These are phyloP conservation scores for Sambucus nigra DNA, from an alignment of 129 eudicot genomes.

Conservation along the genomic window DNA sequence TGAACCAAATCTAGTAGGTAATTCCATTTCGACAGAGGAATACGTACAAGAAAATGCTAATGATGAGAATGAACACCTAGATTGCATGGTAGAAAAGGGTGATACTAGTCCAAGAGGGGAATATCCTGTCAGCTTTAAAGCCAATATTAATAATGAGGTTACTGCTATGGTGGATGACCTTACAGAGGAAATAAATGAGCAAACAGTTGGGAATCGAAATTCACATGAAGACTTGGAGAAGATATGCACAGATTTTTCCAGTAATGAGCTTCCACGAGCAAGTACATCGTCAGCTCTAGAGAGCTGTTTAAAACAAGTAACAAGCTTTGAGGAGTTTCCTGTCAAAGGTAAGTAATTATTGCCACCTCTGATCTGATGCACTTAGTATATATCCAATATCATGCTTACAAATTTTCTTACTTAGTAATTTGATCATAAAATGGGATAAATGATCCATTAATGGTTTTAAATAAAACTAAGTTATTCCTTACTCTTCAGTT, in stretches of 20 bases:
- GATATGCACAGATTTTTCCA: background rate
- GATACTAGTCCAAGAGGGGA: slow-evolving; percentile 14
- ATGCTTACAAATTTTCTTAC: background rate
- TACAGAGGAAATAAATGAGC: slow-evolving; percentile 2
- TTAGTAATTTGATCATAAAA: background rate
- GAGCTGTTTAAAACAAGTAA: slow-evolving; percentile 14
- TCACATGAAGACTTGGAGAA: slow-evolving; percentile 11
- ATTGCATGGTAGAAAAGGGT: slow-evolving; percentile 10
- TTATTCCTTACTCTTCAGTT: background rate
- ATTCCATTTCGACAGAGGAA: slow-evolving; percentile 1
- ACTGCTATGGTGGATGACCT: background rate
- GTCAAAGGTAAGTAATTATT: slow-evolving; percentile 25
- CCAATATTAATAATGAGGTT: slow-evolving; percentile 2
- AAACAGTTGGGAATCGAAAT: slow-evolving; percentile 6
- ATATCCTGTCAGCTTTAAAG: slow-evolving; percentile 4
- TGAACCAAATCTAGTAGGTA: slow-evolving; percentile 13
- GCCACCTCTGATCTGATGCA: background rate
- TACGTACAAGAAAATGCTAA: slow-evolving; percentile 6
- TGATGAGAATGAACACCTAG: slow-evolving; percentile 13
- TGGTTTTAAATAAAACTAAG: background rate
- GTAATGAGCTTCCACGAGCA: background rate
- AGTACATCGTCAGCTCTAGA: slow-evolving; percentile 13
- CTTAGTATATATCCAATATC: background rate
- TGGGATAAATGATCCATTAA: background rate
- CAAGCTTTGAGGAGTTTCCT: too few relatives aligned